phyloP scores from a whole-genome alignment of 2,329 filamentous ascomycete genomes.

The Clarireedia hainanense region DNA sequence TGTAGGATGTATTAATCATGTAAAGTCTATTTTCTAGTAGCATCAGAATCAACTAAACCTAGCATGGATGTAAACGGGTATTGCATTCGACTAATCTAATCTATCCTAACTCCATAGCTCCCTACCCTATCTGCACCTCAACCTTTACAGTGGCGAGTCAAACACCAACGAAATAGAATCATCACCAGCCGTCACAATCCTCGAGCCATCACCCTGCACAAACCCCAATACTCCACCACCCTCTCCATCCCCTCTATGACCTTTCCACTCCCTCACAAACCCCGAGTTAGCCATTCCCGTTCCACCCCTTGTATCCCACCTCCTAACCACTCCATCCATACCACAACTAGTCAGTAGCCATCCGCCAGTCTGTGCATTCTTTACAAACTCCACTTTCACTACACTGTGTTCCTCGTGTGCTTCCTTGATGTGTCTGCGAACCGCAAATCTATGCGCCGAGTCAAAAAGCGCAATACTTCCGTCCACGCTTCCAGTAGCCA shows the following conservation, averaged over 20 bases:
- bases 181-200: constrained; percentile 84
- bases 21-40: too few relatives aligned
- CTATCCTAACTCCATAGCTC: not conserved
- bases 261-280: constrained; percentile 79
- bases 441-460: constrained; percentile 74
- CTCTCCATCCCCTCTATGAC: constrained; percentile 77
- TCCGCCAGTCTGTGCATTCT: constrained; percentile 37
- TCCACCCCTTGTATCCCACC: constrained; percentile 75
- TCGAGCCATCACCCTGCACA: constrained; percentile 71
- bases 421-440: constrained; percentile 72
- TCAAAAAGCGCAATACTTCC: constrained; percentile 82
- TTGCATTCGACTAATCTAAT: not conserved
- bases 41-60: too few relatives aligned
- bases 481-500: constrained; percentile 62
- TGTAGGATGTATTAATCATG: too few relatives aligned
- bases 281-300: constrained; percentile 61
- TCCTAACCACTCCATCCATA: constrained; percentile 81
- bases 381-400: constrained; percentile 85
- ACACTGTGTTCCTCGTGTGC: constrained; percentile 86
- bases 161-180: constrained; percentile 67
- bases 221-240: constrained; percentile 86
- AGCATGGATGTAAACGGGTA: not conserved
- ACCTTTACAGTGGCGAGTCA: constrained; percentile 34
- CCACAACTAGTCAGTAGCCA: constrained; percentile 82
- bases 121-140: not conserved